Base-by-base conservation (phyloP, 129 eudicot species). In the Artemisia annua region DNA sequence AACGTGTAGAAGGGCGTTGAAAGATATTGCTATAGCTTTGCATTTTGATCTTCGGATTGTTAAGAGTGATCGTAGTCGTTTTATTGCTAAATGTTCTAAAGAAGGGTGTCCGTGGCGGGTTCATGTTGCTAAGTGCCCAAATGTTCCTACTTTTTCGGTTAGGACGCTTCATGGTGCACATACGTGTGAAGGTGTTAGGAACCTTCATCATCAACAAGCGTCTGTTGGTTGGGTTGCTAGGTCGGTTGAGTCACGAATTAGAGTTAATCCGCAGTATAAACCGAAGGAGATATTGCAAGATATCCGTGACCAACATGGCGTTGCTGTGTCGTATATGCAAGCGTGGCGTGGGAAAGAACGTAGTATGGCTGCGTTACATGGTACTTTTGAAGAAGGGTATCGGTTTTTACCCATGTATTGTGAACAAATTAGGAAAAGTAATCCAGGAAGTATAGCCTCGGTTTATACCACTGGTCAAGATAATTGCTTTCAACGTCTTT, bases 71-170 rank as follows among this genome's bases (percentile, higher is more conserved):
- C 88, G 99, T n/a, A 91, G 97, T 72, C 85, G 99, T 11, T 95
- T 95, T 71, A 95, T 95, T 30, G 99, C 99, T 20, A 90, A 88
- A 69, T 95, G 99, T 59, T 90, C 99, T 1, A 95, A 85, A 78
- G 97, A 88, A 69, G 99, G 99, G 12, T 95, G 99, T 68, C 99
- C 97, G 0, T 95, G 99, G 99, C 99, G 99, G 18, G 90, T 95
- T 61, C 99, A 95, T 75, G 97, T 85, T 56, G 97, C 99, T 0
- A 95, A 95, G 77, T 81, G 88, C 61, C 91, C 97, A 0, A 94
- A 94, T 19, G 96, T 91, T 46, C 84, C 97, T 0, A 95, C 97
- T n/a, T 95, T 95, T 80, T 74, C 97, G 0, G 55, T 95, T 50
- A 85, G 99, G 61, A 95, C 99, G 3, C 88, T 95, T 52, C 90